phyloP scores from a whole-genome alignment of 2,329 filamentous ascomycete genomes.

The Aspergillus texensis region DNA sequence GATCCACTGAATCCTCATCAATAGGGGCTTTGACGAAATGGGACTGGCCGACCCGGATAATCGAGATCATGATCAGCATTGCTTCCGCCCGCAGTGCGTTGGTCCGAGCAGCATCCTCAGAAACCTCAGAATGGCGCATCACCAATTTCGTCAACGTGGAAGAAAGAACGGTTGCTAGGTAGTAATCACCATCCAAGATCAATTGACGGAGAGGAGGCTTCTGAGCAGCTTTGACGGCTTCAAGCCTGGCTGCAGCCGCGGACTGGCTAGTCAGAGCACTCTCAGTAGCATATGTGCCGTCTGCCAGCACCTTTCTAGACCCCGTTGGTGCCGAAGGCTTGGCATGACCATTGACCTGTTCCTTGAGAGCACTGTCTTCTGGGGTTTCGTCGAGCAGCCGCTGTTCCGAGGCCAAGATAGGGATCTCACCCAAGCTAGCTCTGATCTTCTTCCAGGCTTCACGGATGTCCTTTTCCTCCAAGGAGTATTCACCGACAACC shows the following conservation, averaged over 20 bases:
- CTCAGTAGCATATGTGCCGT: conserved; percentile 97
- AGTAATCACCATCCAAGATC: conserved; percentile 96
- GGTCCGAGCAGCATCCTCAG: conserved; percentile 79
- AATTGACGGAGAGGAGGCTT: conserved; percentile 94
- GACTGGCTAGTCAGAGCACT: conserved; percentile 93
- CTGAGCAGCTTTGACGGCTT: conserved; percentile 94
- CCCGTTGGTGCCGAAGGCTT: conserved; percentile 77
- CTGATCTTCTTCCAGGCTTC: conserved; percentile 97
- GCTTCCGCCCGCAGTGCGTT: conserved; percentile 94
- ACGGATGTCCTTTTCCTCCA: conserved; percentile 90
- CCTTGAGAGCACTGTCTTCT: conserved; percentile 66
- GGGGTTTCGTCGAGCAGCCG: conserved; percentile 81
- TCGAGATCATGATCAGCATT: conserved; percentile 99
- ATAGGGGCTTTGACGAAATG: conserved; percentile 97
- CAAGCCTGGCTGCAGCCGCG: conserved; percentile 83
- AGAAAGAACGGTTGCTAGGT: conserved; percentile 90
- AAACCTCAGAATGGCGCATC: conserved; percentile 95
- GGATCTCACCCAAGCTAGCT: conserved; percentile 91
- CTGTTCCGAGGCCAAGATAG: conserved; percentile 93
- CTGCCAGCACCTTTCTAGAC: conserved; percentile 87
- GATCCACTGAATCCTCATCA: conserved; percentile 96
- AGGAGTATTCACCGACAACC: conserved; percentile 96
- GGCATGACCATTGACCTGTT: conserved; percentile 78
- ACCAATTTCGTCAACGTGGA: conserved; percentile 96
- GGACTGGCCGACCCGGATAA: conserved; percentile 97